phyloP scores from a whole-genome alignment of 2,329 filamentous ascomycete species.

The Phaeoacremonium minimum region DNA sequence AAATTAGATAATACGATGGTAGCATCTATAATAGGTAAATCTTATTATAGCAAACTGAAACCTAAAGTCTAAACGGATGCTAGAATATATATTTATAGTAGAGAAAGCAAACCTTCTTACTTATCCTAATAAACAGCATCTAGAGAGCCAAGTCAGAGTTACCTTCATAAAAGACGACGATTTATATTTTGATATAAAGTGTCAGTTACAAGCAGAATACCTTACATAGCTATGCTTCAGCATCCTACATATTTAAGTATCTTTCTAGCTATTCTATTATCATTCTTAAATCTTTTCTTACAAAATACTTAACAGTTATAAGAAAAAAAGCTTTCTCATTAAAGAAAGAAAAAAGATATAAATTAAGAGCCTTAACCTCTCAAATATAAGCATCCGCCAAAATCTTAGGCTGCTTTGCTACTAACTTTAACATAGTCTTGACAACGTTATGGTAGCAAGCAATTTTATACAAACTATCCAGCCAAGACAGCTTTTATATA shows the following conservation, averaged over 20 bases:
- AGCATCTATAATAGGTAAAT: constrained; percentile 17
- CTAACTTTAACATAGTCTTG: constrained; percentile 11
- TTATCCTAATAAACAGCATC: constrained; percentile 17
- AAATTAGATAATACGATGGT: constrained; percentile 7
- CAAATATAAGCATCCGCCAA: constrained; percentile 11
- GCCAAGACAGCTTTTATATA: constrained; percentile 9
- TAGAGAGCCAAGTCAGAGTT: constrained; percentile 11
- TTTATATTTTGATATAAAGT: constrained; percentile 18
- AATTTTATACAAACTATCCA: constrained; percentile 12
- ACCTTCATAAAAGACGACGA: constrained; percentile 18
- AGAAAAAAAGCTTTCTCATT: constrained; percentile 4
- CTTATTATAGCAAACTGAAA: constrained; percentile 19
- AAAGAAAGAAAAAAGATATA: constrained; percentile 3
- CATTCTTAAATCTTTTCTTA: background rate
- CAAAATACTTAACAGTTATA: constrained; percentile 2
- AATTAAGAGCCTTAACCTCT: constrained; percentile 9
- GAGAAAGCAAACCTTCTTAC: constrained; percentile 20
- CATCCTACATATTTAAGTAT: constrained; percentile 11
- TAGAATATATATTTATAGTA: constrained; percentile 14
- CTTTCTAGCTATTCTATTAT: constrained; percentile 5
- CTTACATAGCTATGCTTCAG: constrained; percentile 12
- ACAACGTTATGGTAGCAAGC: constrained; percentile 13
- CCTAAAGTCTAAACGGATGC: constrained; percentile 12
- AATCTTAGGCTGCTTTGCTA: constrained; percentile 9
- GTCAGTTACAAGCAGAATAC: constrained; percentile 12